A percentile compares a stretch with the other conserved stretches of the same genome.
phyloP scores from a whole-genome alignment of 164 flowering plant species.

The Piper longum region DNA sequence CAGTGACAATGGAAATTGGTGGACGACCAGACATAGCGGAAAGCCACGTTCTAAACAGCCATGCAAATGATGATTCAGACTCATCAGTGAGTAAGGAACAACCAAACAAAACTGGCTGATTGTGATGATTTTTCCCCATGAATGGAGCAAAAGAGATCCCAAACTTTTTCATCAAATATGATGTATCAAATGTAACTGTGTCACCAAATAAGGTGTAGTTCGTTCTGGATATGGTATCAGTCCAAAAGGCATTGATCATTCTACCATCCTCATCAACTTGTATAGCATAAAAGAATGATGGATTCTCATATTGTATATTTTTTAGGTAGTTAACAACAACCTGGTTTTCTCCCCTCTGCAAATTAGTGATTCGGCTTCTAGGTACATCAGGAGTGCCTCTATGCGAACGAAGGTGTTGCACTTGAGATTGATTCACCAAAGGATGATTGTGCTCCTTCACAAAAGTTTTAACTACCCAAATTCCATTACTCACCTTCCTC shows the following conservation, averaged over 20 bases:
- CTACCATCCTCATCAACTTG: constrained; percentile 49
- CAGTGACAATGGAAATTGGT: constrained; percentile 41
- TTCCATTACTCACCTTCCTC: constrained; percentile 8
- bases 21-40: constrained; percentile 44
- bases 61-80: constrained; percentile 46
- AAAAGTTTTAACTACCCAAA: constrained; percentile 12
- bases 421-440: constrained; percentile 3
- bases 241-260: constrained; percentile 52
- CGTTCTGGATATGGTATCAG: constrained; percentile 50
- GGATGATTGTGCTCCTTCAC: constrained; percentile 11
- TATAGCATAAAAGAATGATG: constrained; percentile 9
- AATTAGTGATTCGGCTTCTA: constrained; percentile 1
- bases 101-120: constrained; percentile 47
- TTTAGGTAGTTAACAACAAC: constrained; percentile 7
- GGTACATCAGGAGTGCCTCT: constrained; percentile 3
- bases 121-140: constrained; percentile 54
- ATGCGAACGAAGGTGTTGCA: constrained; percentile 6
- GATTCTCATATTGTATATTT: constrained; percentile 8
- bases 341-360: constrained; percentile 3
- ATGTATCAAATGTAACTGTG: constrained; percentile 41
- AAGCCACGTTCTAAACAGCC: constrained; percentile 56
- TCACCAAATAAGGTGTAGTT: constrained; percentile 57
- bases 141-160: constrained; percentile 57
- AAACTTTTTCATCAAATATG: constrained; percentile 30
- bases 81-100: constrained; percentile 53